Percentiles rank a stretch among this genome's conserved stretches.
Evolutionary conservation across 768 basidiomycete genomes (phyloP).

Genomic region (Exsudoporus frostii): DNA sequence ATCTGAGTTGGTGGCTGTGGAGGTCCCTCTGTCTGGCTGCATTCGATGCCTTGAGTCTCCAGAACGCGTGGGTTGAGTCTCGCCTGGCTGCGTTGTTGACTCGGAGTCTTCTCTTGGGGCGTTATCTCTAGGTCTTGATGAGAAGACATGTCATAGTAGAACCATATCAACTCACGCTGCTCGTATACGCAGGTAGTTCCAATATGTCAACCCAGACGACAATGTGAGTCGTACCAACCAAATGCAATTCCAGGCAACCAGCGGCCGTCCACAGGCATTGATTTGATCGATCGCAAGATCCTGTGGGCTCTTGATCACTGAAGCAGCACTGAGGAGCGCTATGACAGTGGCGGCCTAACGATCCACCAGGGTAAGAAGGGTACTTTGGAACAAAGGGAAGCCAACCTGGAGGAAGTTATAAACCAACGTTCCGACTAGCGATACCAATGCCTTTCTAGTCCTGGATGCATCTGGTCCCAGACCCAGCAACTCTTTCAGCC

Average conservation of each 20-base stretch:
- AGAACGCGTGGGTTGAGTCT: slow-evolving; percentile 10
- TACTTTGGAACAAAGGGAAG: not conserved
- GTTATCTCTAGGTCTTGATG: slow-evolving; percentile 19
- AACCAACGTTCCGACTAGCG: slow-evolving; percentile 46
- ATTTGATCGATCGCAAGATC: slow-evolving; percentile 48
- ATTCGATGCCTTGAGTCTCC: slow-evolving; percentile 17
- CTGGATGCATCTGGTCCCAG: slow-evolving; percentile 50
- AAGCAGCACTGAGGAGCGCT: slow-evolving; percentile 47
- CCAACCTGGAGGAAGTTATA: slow-evolving; percentile 56
- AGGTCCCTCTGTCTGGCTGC: slow-evolving; percentile 20
- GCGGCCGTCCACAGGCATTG: slow-evolving; percentile 57
- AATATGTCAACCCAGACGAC: slow-evolving; percentile 48
- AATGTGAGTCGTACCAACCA: slow-evolving; percentile 57
- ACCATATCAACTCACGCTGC: slow-evolving; percentile 26
- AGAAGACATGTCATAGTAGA: slow-evolving; percentile 1
- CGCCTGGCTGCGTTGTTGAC: slow-evolving; percentile 24
- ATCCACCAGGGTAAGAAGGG: slow-evolving; percentile 3
- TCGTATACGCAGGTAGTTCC: slow-evolving; percentile 47
- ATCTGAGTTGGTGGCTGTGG: slow-evolving; percentile 20
- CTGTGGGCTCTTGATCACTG: slow-evolving; percentile 45
- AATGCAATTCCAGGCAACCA: slow-evolving; percentile 65
- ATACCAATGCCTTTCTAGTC: slow-evolving; percentile 51
- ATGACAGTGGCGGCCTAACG: slow-evolving; percentile 50
- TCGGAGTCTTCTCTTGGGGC: slow-evolving; percentile 30
- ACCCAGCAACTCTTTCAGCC: slow-evolving; percentile 44